Evolutionary conservation across 1,139 yeast species (phyloP).

Genomic region (Taphrina betulina): DNA sequence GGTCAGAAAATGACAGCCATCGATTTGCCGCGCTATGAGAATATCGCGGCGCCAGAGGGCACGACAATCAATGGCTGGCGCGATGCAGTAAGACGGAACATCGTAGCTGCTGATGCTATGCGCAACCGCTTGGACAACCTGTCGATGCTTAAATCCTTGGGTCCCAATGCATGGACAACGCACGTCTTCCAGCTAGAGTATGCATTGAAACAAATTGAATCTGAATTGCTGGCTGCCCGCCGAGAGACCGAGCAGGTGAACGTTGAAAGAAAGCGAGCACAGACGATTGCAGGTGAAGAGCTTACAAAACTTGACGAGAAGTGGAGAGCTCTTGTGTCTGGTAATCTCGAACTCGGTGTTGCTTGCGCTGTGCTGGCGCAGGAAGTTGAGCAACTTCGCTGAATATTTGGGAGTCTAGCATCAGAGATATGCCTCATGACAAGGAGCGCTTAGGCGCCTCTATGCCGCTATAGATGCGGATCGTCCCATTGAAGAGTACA

Average conservation of each 20-base stretch:
- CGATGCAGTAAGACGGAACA: slow-evolving; percentile 5
- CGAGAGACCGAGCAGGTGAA: slow-evolving; percentile 22
- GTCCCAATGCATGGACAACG: slow-evolving; percentile 26
- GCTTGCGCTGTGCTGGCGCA: slow-evolving; percentile 21
- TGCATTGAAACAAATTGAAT: slow-evolving; percentile 11
- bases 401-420: too few species aligned
- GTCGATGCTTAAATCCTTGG: slow-evolving; percentile 14
- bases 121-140: slow-evolving; percentile 12
- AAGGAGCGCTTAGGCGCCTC: too few species aligned
- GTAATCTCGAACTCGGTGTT: slow-evolving; percentile 24
- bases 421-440: too few species aligned
- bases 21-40: slow-evolving; percentile 25
- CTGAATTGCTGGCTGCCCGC: slow-evolving; percentile 8
- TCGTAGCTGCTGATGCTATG: slow-evolving; percentile 25
- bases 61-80: background rate
- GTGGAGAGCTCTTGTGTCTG: slow-evolving; percentile 20
- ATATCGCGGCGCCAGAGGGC: slow-evolving; percentile 3
- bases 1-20: slow-evolving; percentile 17
- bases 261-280: slow-evolving; percentile 16
- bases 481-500: too few species aligned
- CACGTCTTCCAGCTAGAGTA: slow-evolving; percentile 21
- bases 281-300: slow-evolving; percentile 12
- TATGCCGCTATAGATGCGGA: too few species aligned
- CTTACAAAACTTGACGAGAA: slow-evolving; percentile 3
- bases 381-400: slow-evolving; percentile 7